Evolutionary conservation across 73 alveolate genomes (phyloP), one percentile per base, ranked within the genome.

Genomic region (Paramecium pentaurelia): DNA sequence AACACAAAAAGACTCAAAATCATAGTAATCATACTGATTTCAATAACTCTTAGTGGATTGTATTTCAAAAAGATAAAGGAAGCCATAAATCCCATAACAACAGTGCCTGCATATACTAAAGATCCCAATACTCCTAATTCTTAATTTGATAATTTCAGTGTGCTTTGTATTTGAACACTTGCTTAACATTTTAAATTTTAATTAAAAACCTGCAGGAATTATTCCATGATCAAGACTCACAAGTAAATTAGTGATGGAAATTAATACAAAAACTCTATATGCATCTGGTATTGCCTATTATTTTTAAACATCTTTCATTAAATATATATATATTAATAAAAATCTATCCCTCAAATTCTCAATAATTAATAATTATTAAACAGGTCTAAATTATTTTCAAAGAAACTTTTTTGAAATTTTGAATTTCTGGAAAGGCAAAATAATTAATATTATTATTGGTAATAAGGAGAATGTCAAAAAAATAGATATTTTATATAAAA

Each of bases 211-310:
- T 28, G 99, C 99, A 8, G 99, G 99, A 54, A 98, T 96, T 14
- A 97, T 94, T 1, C 99, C 99, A 93, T 97, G 99, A 60, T 98
- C 99, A 25, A 97, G 86, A 93, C 97, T 98, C 59, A 96, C 96
- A 37, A 98, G 71, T 73, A 97, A 86, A 89, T 98, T 98, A 4
- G 92, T 89, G 32, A 44, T 28, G 4, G 75, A 42, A 25, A 80
- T 32, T 25, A 80, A 49, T 8, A 49, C 73, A 25, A 80, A 80
- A 11, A 64, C 84, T 64, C 84, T 64, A 27, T 64, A 64, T 34
- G 84, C 84, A 32, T 64, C 47, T 8, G 84, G 84, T 6, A 54
- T 54, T 54, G 14, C 11, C 49, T 40, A 40, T 40, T 38, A 54
- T 54, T 54, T 34, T 54, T 54, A 54, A 54, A 18, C 70, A 54